Evolutionary conservation across 495 filamentous ascomycete species (phyloP).

Genomic region (Penicillium crystallinum): DNA sequence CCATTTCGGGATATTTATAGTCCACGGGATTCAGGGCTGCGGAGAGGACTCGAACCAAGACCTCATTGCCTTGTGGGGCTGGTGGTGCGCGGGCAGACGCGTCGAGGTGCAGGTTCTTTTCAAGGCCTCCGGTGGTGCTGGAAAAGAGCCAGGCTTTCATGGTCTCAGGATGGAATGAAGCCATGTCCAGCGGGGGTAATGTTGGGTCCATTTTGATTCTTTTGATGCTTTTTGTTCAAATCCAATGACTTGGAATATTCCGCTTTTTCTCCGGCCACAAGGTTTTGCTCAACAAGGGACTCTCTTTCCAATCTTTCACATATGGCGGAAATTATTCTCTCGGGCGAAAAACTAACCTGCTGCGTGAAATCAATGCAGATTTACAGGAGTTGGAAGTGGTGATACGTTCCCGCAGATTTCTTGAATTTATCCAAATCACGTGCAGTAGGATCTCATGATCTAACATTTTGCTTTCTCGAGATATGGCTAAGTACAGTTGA

Average conservation of each 20-base stretch:
- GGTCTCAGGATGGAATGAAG: constrained; percentile 17
- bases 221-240: not conserved
- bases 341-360: not conserved
- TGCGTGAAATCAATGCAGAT: too few relatives aligned
- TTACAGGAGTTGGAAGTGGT: too few relatives aligned
- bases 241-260: not conserved
- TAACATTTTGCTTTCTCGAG: too few relatives aligned
- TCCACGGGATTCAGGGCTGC: constrained; percentile 61
- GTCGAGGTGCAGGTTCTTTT: constrained; percentile 48
- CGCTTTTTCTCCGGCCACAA: not conserved
- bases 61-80: constrained; percentile 27
- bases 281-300: not conserved
- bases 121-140: constrained; percentile 38
- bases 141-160: constrained; percentile 61
- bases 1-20: constrained; percentile 57
- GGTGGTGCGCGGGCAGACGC: constrained; percentile 33
- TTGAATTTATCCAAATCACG: too few relatives aligned
- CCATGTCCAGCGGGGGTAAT: not conserved
- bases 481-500: too few relatives aligned
- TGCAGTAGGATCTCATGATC: too few relatives aligned
- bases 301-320: not conserved
- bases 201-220: not conserved
- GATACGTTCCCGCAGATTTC: too few relatives aligned
- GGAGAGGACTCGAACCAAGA: constrained; percentile 51
- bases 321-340: not conserved